Conservation (phyloP, 2,329 filamentous ascomycete genomes). For the Fusarium foetens region DNA sequence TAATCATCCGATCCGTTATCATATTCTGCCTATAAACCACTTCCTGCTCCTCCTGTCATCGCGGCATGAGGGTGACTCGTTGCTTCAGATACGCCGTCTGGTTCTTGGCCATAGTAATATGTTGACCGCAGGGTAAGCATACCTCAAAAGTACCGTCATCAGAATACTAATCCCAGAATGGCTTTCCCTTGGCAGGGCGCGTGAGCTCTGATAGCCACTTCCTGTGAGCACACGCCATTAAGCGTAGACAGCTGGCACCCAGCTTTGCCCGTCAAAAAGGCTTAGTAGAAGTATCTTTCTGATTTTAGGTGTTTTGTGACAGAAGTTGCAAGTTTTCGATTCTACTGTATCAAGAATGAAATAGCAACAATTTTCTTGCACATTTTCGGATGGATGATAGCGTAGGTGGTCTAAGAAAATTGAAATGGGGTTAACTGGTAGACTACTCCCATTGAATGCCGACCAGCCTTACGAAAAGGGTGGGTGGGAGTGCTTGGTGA, state of each 20-base stretch:
- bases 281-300: neutral
- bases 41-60: neutral
- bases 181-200: neutral
- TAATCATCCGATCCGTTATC: too few relatives aligned
- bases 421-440: neutral
- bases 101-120: neutral
- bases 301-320: neutral
- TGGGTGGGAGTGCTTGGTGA: neutral
- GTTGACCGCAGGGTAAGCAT: neutral
- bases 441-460: neutral
- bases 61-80: neutral
- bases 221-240: neutral
- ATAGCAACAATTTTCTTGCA: neutral
- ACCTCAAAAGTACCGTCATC: neutral
- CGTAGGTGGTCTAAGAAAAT: neutral
- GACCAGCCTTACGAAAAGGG: neutral
- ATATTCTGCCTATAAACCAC: neutral
- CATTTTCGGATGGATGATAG: neutral
- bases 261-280: too few relatives aligned
- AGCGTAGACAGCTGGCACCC: neutral
- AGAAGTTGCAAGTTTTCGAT: too few relatives aligned
- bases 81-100: neutral
- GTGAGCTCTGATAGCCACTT: neutral
- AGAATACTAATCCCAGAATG: neutral
- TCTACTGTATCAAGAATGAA: neutral